Evolutionary conservation across 73 alveolate species (phyloP).

Genomic region (Paramecium tetraurelia): DNA sequence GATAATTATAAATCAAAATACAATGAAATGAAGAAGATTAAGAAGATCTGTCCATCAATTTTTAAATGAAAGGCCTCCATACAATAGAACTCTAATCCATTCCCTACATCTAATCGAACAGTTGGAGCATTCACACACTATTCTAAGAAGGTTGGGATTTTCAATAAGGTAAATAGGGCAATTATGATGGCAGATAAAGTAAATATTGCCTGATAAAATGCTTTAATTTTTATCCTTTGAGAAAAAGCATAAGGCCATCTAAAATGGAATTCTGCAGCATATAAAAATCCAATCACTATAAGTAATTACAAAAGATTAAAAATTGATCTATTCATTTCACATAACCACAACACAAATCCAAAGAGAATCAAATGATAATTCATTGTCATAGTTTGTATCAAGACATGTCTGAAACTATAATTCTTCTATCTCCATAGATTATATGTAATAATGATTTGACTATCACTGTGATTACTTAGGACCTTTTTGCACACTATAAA

Average conservation of each 20-base stretch:
- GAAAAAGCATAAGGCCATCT: neutral
- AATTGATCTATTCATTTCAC: neutral
- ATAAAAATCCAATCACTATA: neutral
- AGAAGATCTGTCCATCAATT: slow-evolving; percentile 1
- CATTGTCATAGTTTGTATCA: neutral
- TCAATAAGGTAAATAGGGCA: slow-evolving; percentile 18
- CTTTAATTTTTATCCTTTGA: neutral
- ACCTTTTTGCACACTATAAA: neutral
- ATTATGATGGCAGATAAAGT: neutral
- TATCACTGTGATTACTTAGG: neutral
- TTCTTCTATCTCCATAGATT: neutral
- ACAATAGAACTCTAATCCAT: neutral
- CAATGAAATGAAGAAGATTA: slow-evolving; percentile 10
- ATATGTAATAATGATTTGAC: neutral
- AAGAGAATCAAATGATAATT: neutral
- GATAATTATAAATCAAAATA: slow-evolving; percentile 16
- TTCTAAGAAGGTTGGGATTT: neutral
- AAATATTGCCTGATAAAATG: neutral
- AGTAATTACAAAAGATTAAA: slow-evolving; percentile 6
- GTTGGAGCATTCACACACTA: neutral
- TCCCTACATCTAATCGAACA: neutral
- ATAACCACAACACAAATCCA: neutral
- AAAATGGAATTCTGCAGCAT: neutral
- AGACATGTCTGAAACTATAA: neutral
- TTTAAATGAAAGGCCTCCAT: slow-evolving; percentile 10